These are phyloP conservation scores for Colletotrichum theobromicola DNA, from an alignment of 2,329 filamentous ascomycete genomes.

Conservation along the genomic window DNA sequence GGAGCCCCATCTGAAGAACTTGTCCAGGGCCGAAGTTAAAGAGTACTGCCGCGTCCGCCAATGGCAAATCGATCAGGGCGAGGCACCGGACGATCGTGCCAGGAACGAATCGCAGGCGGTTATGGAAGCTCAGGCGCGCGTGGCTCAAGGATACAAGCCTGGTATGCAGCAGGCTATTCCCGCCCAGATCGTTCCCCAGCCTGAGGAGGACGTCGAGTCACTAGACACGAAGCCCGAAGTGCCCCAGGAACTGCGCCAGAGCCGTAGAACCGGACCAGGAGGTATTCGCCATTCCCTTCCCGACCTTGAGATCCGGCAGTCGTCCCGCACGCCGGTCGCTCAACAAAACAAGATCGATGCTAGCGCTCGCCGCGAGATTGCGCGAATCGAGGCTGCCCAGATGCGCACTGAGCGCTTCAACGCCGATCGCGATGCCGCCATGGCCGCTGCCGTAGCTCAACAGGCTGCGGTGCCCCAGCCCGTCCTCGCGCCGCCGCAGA, in stretches of 20 bases:
- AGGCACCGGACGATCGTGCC: constrained; percentile 50
- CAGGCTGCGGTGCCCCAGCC: background rate
- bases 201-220: constrained; percentile 22
- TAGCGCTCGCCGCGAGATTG: constrained; percentile 57
- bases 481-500: background rate
- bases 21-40: constrained; percentile 63
- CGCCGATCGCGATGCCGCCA: constrained; percentile 43
- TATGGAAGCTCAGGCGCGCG: constrained; percentile 52
- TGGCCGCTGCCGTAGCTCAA: constrained; percentile 23
- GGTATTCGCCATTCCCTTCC: constrained; percentile 37
- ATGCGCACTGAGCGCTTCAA: constrained; percentile 55
- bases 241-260: constrained; percentile 46
- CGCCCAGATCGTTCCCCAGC: constrained; percentile 17
- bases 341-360: constrained; percentile 52
- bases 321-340: constrained; percentile 35
- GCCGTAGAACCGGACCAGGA: constrained; percentile 43
- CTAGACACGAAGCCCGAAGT: constrained; percentile 15
- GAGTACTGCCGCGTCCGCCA: constrained; percentile 69
- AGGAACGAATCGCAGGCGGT: constrained; percentile 59
- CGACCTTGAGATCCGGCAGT: constrained; percentile 39
- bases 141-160: constrained; percentile 33
- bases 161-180: background rate
- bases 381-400: constrained; percentile 56
- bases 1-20: constrained; percentile 56
- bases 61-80: constrained; percentile 59